Conservation (phyloP, 2,329 filamentous ascomycete genomes). For the Phoma sp. region DNA sequence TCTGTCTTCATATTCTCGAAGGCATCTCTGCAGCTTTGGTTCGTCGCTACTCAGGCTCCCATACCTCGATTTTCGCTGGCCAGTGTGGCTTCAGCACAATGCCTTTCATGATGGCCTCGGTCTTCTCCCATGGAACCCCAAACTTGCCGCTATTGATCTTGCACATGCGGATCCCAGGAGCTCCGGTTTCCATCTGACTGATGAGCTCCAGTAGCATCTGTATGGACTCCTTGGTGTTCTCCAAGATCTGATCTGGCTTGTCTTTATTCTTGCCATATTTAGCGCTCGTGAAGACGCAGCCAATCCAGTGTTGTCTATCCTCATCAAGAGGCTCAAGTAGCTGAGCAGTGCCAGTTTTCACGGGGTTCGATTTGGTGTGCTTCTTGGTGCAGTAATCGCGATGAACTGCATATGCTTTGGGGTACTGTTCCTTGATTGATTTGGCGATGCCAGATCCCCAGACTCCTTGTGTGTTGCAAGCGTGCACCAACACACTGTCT, state of each 20-base stretch:
- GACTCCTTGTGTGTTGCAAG: constrained; percentile 63
- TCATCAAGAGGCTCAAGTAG: constrained; percentile 59
- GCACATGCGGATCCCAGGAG: constrained; percentile 53
- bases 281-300: constrained; percentile 64
- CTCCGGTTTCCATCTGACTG: constrained; percentile 29
- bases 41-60: constrained; percentile 21
- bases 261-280: constrained; percentile 56
- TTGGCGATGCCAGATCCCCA: constrained; percentile 66
- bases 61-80: constrained; percentile 33
- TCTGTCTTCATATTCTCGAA: not conserved
- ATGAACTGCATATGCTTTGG: constrained; percentile 58
- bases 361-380: constrained; percentile 29
- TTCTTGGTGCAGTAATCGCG: constrained; percentile 52
- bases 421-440: constrained; percentile 58
- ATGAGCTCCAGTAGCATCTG: constrained; percentile 55
- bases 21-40: not conserved
- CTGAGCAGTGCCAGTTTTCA: constrained; percentile 55
- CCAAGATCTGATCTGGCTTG: constrained; percentile 52
- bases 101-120: constrained; percentile 50
- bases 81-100: constrained; percentile 33
- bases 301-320: constrained; percentile 57
- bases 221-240: constrained; percentile 57
- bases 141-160: constrained; percentile 66
- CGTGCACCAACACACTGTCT: constrained; percentile 61
- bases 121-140: constrained; percentile 60